Base-by-base conservation (phyloP, 768 basidiomycete species). In the Auriculariales sp. region DNA sequence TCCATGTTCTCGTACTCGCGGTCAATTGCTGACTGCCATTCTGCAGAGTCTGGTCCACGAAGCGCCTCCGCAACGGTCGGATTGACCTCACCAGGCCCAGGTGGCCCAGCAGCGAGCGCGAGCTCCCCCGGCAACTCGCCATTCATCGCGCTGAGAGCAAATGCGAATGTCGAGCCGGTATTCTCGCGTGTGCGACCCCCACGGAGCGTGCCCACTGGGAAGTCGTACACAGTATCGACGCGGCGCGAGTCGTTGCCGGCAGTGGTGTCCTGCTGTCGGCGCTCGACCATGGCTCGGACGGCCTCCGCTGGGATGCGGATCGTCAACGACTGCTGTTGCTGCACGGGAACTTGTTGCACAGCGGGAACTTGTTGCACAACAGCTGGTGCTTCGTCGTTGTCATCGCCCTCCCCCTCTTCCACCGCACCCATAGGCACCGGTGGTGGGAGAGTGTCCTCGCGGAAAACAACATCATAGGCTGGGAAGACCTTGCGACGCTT, bases 21-120 rank as follows among this genome's bases (percentile, higher is more conserved):
- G 11, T 51, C 10, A 17, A 60, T 53, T 2, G 61, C 62, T 2
- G 50, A 32, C 1, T 12, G 39, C 65, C 62, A 65, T 24, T 59
- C 32, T 0, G 47, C 50, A 0, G 52, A 48, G 29, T 58, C 55
- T 0, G 55, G 57, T 2, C 51, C 49, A 0, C 31, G 34, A 48
- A 61, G 52, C 5, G 61, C 61, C 14, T 62, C 58, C 1, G 28
- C 19, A 17, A 51, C 56, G 0, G 54, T 52, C 3, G 30, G 24
- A 0, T 62, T 62, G 24, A 61, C 58, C 9, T 30, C 47, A 6
- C 4, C 29, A n/a, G 28, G n/a, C n/a, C n/a, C n/a, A 14, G 22
- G 45, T 25, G 24, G 24, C 45, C 12, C 45, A 6, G 10, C 28
- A 15, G 10, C 4, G 25, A 46, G 25, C 22, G 45, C 24, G 9